phyloP scores from a whole-genome alignment of 306 rosid genomes.

The Medicago truncatula region MtrunA17r5.0-ANR NC_053044.1:39423501-39424000 shows the following conservation, averaged over 20 bases:
- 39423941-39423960: too few relatives aligned
- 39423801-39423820: too few relatives aligned
- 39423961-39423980: too few relatives aligned
- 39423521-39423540: conserved; percentile 83
- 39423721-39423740: conserved; percentile 59
- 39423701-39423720: conserved; percentile 64
- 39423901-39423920: too few relatives aligned
- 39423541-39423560: conserved; percentile 87
- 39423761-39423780: neutral
- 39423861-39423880: too few relatives aligned
- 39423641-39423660: conserved; percentile 80
- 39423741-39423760: neutral
- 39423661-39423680: conserved; percentile 70
- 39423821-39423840: too few relatives aligned
- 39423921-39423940: too few relatives aligned
- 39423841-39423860: too few relatives aligned
- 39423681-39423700: conserved; percentile 87
- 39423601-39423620: conserved; percentile 94
- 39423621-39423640: conserved; percentile 93
- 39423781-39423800: too few relatives aligned
- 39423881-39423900: too few relatives aligned
- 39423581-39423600: conserved; percentile 84
- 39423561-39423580: conserved; percentile 80
- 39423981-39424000: too few relatives aligned
- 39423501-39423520: conserved; percentile 69